Evolutionary conservation across 257 asterid genomes (phyloP), one percentile per base, ranked within the genome.

Genomic region (Sherardia arvensis): DNA sequence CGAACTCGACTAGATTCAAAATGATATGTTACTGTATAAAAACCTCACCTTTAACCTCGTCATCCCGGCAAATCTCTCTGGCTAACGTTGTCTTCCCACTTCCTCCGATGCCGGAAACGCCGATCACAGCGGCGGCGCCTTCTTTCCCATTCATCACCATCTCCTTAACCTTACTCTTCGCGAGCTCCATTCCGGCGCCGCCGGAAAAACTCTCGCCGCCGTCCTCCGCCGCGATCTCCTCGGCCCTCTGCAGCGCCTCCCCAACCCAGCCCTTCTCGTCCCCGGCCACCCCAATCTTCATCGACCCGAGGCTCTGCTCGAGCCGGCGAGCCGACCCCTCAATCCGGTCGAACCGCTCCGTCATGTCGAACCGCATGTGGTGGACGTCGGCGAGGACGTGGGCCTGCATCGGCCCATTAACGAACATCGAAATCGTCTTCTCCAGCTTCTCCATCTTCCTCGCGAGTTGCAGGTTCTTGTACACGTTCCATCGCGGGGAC

Each of bases 71-170:
- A 66, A 91, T 79, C 78, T 88, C 98, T 81, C 87, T 78, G 43
- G 98, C 98, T 60, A 91, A 91, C 21, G 96, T 91, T 53, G 98
- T 88, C 74, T 91, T 91, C 8, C 98, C 98, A 21, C 88, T 83
- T 22, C 98, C 98, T 0, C 96, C 94, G 20, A 91, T 88, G 22
- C 98, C 98, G 61, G 83, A 86, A 66, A 88, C 79, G 30, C 90
- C 96, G 14, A 84, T 74, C 23, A 86, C 90, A 30, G 61, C 54
- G 47, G 47, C 47, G 47, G 17, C 12, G 22, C 72, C 76, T 7
- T 78, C 71, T 51, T 59, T 45, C 25, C 34, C 72, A 74, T 73
- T 75, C 58, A 91, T 53, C 91, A 84, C 47, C 94, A 84, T 80
- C 83, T 85, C 87, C 73, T 84, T 90, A 67, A 85, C 80, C 73